Conservation (phyloP, 2,329 filamentous ascomycete species). For the Venturia effusa region DNA sequence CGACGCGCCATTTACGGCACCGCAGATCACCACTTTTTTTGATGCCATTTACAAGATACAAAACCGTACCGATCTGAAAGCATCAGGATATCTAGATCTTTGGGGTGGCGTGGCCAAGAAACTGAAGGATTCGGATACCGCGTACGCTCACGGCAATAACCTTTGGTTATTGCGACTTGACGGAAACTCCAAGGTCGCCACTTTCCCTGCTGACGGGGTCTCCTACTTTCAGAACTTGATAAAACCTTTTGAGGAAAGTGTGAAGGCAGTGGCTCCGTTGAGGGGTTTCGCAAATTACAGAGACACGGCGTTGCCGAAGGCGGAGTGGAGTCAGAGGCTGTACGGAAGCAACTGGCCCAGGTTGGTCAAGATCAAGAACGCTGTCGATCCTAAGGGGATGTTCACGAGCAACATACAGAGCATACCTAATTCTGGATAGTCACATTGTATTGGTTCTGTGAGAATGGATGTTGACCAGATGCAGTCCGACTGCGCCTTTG, state of each 20-base stretch:
- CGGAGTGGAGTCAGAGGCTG: constrained; percentile 16
- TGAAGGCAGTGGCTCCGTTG: constrained; percentile 14
- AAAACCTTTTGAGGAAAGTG: constrained; percentile 15
- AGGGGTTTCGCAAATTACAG: constrained; percentile 17
- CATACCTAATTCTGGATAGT: constrained; percentile 9
- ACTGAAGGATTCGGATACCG: constrained; percentile 14
- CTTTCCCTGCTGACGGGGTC: not conserved
- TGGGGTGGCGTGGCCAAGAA: constrained; percentile 16
- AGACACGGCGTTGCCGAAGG: constrained; percentile 14
- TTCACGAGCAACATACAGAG: constrained; percentile 16
- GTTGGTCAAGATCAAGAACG: constrained; percentile 15
- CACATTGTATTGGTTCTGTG: not conserved
- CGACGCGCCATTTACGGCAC: not conserved
- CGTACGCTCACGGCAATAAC: constrained; percentile 15
- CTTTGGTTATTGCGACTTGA: constrained; percentile 19
- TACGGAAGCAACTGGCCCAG: constrained; percentile 16
- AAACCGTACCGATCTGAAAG: not conserved
- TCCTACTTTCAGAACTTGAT: constrained; percentile 8
- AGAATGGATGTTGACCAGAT: not conserved
- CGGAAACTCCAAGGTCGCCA: constrained; percentile 12
- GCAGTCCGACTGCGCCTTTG: too few relatives aligned
- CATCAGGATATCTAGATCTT: constrained; percentile 15
- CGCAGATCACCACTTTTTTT: not conserved
- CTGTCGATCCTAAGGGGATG: constrained; percentile 13
- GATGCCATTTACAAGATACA: not conserved